phyloP scores from a whole-genome alignment of 2,329 filamentous ascomycete species.

The Conoideocrella luteorostrata region DNA sequence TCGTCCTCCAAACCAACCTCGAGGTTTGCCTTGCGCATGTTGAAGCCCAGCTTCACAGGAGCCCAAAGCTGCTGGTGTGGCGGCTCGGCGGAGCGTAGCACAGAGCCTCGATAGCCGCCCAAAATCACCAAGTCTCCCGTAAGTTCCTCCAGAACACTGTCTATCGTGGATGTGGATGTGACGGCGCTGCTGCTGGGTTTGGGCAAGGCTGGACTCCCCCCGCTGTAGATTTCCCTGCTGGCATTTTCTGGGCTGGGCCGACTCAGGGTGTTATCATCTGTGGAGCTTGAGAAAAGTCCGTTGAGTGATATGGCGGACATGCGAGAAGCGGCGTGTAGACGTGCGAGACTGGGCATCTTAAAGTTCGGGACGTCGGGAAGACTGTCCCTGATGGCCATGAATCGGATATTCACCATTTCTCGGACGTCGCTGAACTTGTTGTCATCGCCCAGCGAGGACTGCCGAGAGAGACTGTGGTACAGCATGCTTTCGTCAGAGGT shows the following conservation, averaged over 20 bases:
- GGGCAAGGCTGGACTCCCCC: not conserved
- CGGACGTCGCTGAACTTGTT: slow-evolving; percentile 72
- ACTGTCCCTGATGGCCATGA: slow-evolving; percentile 87
- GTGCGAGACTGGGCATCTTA: slow-evolving; percentile 59
- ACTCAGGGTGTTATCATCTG: slow-evolving; percentile 12
- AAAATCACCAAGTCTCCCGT: slow-evolving; percentile 83
- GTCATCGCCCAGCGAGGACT: slow-evolving; percentile 81
- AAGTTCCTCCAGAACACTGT: slow-evolving; percentile 57
- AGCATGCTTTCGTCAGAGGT: slow-evolving; percentile 67
- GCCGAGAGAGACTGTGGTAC: slow-evolving; percentile 66
- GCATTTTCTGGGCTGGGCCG: not conserved
- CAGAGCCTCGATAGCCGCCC: slow-evolving; percentile 83
- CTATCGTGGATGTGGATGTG: slow-evolving; percentile 32
- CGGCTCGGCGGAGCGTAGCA: slow-evolving; percentile 76
- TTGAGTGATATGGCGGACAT: slow-evolving; percentile 27
- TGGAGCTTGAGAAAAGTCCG: slow-evolving; percentile 21
- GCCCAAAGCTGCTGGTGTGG: slow-evolving; percentile 89
- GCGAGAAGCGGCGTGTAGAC: slow-evolving; percentile 32
- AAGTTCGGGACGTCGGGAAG: slow-evolving; percentile 74
- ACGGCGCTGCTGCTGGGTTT: slow-evolving; percentile 5
- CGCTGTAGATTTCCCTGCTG: not conserved
- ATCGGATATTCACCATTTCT: slow-evolving; percentile 78
- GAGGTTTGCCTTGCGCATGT: slow-evolving; percentile 84
- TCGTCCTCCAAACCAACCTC: slow-evolving; percentile 77
- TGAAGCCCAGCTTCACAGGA: slow-evolving; percentile 85